Evolutionary conservation across 1,139 yeast genomes (phyloP).

Genomic region (Debaryomycetaceae sp.): DNA sequence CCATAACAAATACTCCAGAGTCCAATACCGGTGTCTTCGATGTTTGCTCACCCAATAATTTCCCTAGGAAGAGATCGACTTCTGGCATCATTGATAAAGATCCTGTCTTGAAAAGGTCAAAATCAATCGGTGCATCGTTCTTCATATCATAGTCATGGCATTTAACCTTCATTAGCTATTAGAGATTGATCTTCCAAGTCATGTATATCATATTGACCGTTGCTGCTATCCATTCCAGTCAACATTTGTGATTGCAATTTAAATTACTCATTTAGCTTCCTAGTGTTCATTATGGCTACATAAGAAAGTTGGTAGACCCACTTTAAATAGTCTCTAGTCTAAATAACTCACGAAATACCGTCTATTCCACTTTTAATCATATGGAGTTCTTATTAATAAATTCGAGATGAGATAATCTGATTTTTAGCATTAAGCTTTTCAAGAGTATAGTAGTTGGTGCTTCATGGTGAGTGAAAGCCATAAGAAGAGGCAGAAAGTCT

Average conservation of each 20-base stretch:
- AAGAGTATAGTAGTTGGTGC: not conserved
- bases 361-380: too few relatives aligned
- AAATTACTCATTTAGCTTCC: not conserved
- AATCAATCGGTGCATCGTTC: constrained; percentile 16
- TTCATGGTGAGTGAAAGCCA: not conserved
- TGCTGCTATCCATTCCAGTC: not conserved
- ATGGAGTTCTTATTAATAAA: too few relatives aligned
- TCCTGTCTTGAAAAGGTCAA: constrained; percentile 20
- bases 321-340: not conserved
- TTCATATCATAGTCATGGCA: constrained; percentile 11
- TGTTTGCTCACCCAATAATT: constrained; percentile 1
- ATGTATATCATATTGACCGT: not conserved
- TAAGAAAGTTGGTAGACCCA: not conserved
- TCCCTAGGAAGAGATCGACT: constrained; percentile 11
- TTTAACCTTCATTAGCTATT: not conserved
- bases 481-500: constrained; percentile 1
- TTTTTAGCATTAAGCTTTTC: not conserved
- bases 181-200: not conserved
- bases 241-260: not conserved
- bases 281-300: not conserved
- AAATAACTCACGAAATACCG: not conserved
- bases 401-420: not conserved
- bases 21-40: not conserved
- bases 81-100: constrained; percentile 1
- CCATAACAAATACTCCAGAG: constrained; percentile 12